phyloP scores from a whole-genome alignment of 306 rosid species.

The Mucuna pruriens region DNA sequence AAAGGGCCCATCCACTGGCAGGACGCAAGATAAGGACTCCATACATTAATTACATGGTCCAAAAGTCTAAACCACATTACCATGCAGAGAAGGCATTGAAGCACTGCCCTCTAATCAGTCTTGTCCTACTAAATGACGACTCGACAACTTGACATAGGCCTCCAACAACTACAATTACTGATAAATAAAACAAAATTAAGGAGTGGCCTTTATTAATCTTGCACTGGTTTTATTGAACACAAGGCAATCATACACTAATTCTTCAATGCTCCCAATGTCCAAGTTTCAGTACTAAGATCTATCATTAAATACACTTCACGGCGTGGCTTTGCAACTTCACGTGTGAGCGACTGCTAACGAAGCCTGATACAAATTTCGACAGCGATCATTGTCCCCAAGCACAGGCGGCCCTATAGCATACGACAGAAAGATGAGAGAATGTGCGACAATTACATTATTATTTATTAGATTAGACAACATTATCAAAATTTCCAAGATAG shows the following conservation, averaged over 20 bases:
- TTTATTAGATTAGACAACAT: neutral
- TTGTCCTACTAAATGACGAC: constrained; percentile 38
- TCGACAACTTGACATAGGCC: constrained; percentile 41
- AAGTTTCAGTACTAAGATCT: constrained; percentile 49
- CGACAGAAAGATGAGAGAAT: constrained; percentile 32
- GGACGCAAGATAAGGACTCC: constrained; percentile 10
- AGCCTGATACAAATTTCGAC: constrained; percentile 28
- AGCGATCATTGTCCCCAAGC: constrained; percentile 87
- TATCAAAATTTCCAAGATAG: neutral
- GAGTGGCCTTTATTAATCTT: constrained; percentile 52
- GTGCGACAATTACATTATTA: constrained; percentile 19
- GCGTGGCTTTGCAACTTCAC: constrained; percentile 42
- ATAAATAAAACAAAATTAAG: constrained; percentile 47
- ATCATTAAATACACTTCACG: constrained; percentile 40
- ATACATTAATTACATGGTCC: constrained; percentile 41
- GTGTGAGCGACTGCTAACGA: constrained; percentile 25
- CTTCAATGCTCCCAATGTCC: constrained; percentile 45
- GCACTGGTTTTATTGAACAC: constrained; percentile 50
- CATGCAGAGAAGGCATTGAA: constrained; percentile 34
- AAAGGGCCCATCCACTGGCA: neutral
- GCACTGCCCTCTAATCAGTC: constrained; percentile 43
- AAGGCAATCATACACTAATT: constrained; percentile 47
- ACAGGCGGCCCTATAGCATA: constrained; percentile 79
- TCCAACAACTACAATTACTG: constrained; percentile 36
- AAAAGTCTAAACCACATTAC: constrained; percentile 41